Conservation (phyloP, 2,329 filamentous ascomycete genomes). For the Emmonsia crescens region DNA sequence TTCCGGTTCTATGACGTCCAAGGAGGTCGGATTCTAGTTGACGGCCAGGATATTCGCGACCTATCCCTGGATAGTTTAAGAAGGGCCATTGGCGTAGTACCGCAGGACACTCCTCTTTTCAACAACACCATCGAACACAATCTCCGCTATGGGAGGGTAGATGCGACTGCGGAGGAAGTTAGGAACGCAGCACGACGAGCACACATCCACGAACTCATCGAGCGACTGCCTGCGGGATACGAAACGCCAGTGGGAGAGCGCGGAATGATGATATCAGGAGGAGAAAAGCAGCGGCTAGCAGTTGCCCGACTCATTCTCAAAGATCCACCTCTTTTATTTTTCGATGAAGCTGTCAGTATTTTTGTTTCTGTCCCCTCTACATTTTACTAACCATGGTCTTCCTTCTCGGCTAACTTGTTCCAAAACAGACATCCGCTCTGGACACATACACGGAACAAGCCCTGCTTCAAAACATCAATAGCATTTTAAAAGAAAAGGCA, state of each 20-base stretch:
- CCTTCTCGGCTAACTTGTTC: background rate
- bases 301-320: conserved; percentile 76
- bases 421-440: conserved; percentile 61
- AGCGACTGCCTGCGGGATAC: conserved; percentile 76
- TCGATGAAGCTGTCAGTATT: conserved; percentile 66
- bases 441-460: conserved; percentile 92
- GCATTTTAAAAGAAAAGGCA: conserved; percentile 75
- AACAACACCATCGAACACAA: conserved; percentile 96
- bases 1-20: conserved; percentile 94
- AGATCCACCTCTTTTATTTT: conserved; percentile 82
- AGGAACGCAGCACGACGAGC: conserved; percentile 69
- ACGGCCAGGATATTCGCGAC: conserved; percentile 81
- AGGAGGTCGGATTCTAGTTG: conserved; percentile 73
- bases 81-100: conserved; percentile 82
- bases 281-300: conserved; percentile 85
- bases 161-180: conserved; percentile 62
- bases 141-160: conserved; percentile 80
- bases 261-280: conserved; percentile 92
- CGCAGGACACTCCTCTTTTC: conserved; percentile 93
- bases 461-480: conserved; percentile 83
- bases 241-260: conserved; percentile 84
- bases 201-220: conserved; percentile 72
- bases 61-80: conserved; percentile 75
- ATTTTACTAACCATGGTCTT: background rate
- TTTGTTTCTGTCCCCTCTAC: background rate